These are phyloP conservation scores for Pseudomassariella vexata DNA, from an alignment of 2,329 filamentous ascomycete genomes.

Conservation along the genomic window DNA sequence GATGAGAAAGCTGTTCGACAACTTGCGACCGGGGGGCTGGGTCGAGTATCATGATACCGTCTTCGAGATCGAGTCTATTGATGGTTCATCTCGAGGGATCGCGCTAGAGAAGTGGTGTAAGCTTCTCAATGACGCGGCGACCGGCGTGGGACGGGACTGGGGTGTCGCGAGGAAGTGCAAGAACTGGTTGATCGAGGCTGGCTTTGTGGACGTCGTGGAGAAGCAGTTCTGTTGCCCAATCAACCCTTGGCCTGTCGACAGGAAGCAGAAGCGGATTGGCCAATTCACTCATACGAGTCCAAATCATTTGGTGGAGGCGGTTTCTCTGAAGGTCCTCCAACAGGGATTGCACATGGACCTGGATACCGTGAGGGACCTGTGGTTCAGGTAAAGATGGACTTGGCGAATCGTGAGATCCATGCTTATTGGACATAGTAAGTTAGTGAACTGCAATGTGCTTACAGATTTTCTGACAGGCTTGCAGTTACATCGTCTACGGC, in stretches of 20 bases:
- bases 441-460: too few relatives aligned
- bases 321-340: slow-evolving; percentile 3
- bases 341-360: too few relatives aligned
- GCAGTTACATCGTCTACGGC: too few relatives aligned
- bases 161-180: slow-evolving; percentile 2
- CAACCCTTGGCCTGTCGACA: slow-evolving; percentile 4
- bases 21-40: slow-evolving; percentile 7
- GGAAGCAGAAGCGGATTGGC: slow-evolving; percentile 3
- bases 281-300: slow-evolving; percentile 4
- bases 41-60: slow-evolving; percentile 7
- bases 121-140: slow-evolving; percentile 1
- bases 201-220: slow-evolving; percentile 4
- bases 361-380: too few relatives aligned
- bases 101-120: slow-evolving; percentile 1
- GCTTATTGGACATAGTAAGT: too few relatives aligned
- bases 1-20: slow-evolving; percentile 4
- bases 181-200: slow-evolving; percentile 2
- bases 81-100: too few relatives aligned
- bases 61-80: too few relatives aligned
- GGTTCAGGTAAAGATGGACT: too few relatives aligned
- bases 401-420: too few relatives aligned
- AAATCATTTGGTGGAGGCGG: slow-evolving; percentile 1
- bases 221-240: neutral
- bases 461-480: too few relatives aligned
- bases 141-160: slow-evolving; percentile 5